Conservation (phyloP, 441 rosid genomes). For the Gossypium gossypioides region DNA sequence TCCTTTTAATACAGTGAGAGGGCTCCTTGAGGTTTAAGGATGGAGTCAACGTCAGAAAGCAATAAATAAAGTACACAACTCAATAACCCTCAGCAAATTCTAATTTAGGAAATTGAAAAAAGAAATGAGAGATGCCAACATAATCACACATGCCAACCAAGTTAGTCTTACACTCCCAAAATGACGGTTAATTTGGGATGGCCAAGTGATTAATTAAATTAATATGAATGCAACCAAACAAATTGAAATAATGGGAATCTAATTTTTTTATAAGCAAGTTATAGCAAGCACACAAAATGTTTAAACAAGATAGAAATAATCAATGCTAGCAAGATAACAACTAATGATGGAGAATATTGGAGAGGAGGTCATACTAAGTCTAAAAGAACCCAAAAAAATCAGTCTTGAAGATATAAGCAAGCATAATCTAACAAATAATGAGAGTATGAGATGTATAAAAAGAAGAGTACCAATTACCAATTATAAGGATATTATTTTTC, state of each 20-base stretch:
- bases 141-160: background rate
- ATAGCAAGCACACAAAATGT: background rate
- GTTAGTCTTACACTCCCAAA: too few relatives aligned
- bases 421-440: background rate
- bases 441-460: background rate
- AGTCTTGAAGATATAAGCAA: background rate
- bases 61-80: background rate
- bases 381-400: conserved; percentile 1
- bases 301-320: background rate
- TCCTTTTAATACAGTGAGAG: background rate
- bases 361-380: background rate
- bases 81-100: background rate
- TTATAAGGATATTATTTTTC: background rate
- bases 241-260: background rate
- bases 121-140: background rate
- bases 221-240: background rate
- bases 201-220: background rate
- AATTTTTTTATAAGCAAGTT: background rate
- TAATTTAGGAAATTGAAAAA: background rate
- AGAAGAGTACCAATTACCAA: background rate
- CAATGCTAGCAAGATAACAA: background rate
- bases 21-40: background rate
- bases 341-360: background rate
- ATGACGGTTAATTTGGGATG: too few relatives aligned
- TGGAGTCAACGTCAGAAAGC: background rate